Evolutionary conservation across 345 rosid species (phyloP).

Genomic region (Ricinus communis): DNA sequence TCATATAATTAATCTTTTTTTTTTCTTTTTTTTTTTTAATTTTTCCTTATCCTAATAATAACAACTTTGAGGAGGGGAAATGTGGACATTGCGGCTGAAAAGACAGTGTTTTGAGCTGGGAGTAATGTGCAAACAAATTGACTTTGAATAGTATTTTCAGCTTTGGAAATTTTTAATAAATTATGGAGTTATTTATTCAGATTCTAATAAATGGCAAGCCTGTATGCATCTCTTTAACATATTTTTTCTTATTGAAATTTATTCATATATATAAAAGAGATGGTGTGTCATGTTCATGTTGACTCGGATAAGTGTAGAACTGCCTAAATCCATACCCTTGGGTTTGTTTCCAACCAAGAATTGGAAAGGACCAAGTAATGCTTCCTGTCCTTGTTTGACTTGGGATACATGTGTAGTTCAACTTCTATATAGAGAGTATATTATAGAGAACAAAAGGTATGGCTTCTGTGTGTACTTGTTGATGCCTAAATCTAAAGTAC

Average conservation of each 20-base stretch:
- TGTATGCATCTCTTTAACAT: no score
- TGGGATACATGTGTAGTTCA: not conserved
- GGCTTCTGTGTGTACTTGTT: not conserved
- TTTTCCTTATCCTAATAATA: no score
- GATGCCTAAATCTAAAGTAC: not conserved
- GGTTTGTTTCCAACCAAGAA: not conserved
- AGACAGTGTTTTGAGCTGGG: not conserved
- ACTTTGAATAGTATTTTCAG: no score
- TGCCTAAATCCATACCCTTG: not conserved
- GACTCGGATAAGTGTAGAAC: conserved; percentile 21
- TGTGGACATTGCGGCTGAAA: not conserved
- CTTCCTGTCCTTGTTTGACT: conserved; percentile 17
- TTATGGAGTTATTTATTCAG: no score
- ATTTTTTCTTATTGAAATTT: no score
- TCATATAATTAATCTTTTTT: no score
- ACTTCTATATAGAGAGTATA: no score
- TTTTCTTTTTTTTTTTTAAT: not conserved
- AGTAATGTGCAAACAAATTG: no score
- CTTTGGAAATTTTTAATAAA: no score
- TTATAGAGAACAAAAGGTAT: no score
- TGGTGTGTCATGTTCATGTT: conserved; percentile 26
- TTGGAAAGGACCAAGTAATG: not conserved
- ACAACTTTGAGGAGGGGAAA: not conserved
- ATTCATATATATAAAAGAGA: no score
- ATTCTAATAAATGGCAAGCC: no score